Evolutionary conservation across 306 rosid species (phyloP), one percentile per base, ranked within the genome.

Genomic region (Herpetospermum pedunculosum): DNA sequence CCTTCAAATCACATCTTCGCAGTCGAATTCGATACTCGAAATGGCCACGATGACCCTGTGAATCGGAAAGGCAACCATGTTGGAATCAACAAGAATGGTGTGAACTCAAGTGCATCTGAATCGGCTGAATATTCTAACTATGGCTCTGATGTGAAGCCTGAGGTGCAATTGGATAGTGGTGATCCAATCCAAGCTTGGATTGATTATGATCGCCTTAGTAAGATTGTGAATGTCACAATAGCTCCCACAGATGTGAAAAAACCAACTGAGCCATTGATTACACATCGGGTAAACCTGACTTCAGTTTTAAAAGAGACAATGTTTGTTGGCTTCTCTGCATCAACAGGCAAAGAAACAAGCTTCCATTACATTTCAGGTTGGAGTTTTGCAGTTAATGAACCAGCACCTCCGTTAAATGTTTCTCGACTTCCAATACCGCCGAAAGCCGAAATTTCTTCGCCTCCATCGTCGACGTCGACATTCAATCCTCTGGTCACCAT

Each of bases 291-390:
- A 32, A 34, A 88, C n/a, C 81, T 88, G 6, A 29, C 41, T 1
- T 0, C 2, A 21, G 34, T 73, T 62, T 50, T 88, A 6, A 4
- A n/a, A 35, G 43, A 79, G 9, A 57, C 0, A 0, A 82, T 85
- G 92, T 91, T 10, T 70, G 88, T 80, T 19, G 94, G 97, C 12
- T 91, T 91, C 77, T 88, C 97, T 13, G 87, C 97, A 2, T 83
- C 95, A 55, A 91, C 95, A 1, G 95, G 90, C 1, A 5, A 70
- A 8, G 77, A 80, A 76, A 11, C 83, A 37, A 91, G 97, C 77
- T 82, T 83, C 57, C 95, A 88, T 63, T 91, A 91, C 70, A 79
- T 91, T 41, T 21, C 83, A 10, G 95, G 88, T 35, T 91, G 95
- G 92, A 91, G 95, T 60, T 91, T 91, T 68, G 28, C 88, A 5